Evolutionary conservation across 2,329 filamentous ascomycete genomes (phyloP), one percentile per base, ranked within the genome.

Genomic region (Alternaria sp.): DNA sequence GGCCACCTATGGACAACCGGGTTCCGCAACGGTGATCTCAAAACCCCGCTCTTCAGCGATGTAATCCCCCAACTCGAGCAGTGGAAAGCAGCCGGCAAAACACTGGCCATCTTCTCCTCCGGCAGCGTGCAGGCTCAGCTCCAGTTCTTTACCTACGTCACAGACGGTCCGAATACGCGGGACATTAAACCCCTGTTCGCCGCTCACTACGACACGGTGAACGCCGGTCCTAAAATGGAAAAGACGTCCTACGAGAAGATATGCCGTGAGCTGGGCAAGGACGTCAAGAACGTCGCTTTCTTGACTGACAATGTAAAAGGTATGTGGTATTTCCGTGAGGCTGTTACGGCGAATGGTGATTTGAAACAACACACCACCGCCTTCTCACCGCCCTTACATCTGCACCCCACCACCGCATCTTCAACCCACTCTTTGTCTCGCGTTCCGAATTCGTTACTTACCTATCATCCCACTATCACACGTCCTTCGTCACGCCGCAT

Each of bases 121-220:
- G 92, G 92, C 30, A 94, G 91, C 21, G 90, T 95, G 6, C 86
- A 90, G 20, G 92, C 92, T 14, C 92, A 96, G 84, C 92, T 93
- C 81, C 83, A 95, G 65, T 86, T 95, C 66, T 95, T 95, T 80
- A 84, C 85, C 64, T 88, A 94, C 72, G 81, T 84, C 28, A 58
- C 74, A 55, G 70, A 75, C 49, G 75, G 75, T 28, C 57, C 69
- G 21, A 71, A 63, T 5, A 79, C 86, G 8, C 80, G 85, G 63
- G 79, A 81, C 54, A 70, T 81, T 37, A 80, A 77, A 56, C 71
- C 73, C 21, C 67, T 80, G 25, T 80, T 81, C 63, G 69, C 70
- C 18, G 75, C 72, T 3, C 76, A 80, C 61, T 95, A 93, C 75
- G 92, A 96, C 78, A 95, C 92, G 4, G 87, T 92, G 62, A 95